A percentile compares a stretch with the other conserved stretches of the same genome.
These are phyloP conservation scores for Aspergillus novoparasiticus DNA, from an alignment of 2,329 filamentous ascomycete genomes.

Conservation along the genomic window DNA sequence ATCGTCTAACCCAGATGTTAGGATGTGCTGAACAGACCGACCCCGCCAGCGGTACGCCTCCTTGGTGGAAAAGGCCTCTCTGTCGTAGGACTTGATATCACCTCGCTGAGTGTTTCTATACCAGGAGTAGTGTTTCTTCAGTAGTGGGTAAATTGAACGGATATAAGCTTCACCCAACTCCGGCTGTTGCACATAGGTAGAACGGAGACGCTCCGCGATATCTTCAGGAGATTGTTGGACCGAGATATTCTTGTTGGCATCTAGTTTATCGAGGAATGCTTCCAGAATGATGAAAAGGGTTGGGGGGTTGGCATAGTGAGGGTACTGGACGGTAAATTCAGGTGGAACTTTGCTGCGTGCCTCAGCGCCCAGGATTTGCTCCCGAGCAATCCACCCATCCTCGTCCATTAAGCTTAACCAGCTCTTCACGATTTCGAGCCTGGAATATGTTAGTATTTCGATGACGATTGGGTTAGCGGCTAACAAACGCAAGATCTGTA, in stretches of 20 bases:
- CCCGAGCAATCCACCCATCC: conserved; percentile 94
- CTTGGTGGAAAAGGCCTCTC: conserved; percentile 81
- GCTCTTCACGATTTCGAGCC: conserved; percentile 81
- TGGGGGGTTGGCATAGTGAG: conserved; percentile 95
- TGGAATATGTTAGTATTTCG: conserved; percentile 30
- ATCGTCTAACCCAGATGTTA: conserved; percentile 94
- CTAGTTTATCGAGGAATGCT: conserved; percentile 77
- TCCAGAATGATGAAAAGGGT: conserved; percentile 91
- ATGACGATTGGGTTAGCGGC: not conserved
- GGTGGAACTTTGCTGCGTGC: conserved; percentile 90
- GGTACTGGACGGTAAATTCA: conserved; percentile 94
- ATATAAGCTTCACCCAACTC: conserved; percentile 72
- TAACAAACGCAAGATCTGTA: conserved; percentile 70
- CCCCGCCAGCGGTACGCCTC: conserved; percentile 96
- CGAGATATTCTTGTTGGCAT: conserved; percentile 43
- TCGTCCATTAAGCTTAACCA: conserved; percentile 97
- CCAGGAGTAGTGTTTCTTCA: conserved; percentile 91
- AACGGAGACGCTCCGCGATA: conserved; percentile 55
- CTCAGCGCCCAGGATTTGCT: conserved; percentile 90
- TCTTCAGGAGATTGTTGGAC: conserved; percentile 26
- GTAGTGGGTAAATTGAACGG: conserved; percentile 76
- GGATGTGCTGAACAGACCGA: conserved; percentile 79
- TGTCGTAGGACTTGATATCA: conserved; percentile 88
- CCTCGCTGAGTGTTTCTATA: conserved; percentile 90
- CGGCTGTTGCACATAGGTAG: conserved; percentile 67